These are phyloP conservation scores for Cucumis cinereus DNA, from an alignment of 306 rosid genomes.

Conservation along the genomic window DNA sequence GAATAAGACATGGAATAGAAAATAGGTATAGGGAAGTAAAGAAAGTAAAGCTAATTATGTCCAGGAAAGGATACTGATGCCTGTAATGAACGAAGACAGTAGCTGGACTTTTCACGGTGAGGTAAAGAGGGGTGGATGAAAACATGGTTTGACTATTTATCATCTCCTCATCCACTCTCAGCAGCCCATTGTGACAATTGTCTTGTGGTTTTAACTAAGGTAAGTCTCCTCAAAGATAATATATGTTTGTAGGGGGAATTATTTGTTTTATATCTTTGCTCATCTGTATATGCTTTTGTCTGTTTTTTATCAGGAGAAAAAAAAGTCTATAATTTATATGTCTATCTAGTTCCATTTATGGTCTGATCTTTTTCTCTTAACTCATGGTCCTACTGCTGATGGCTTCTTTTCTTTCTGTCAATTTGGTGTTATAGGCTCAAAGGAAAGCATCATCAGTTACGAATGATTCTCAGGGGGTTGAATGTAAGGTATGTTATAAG, in stretches of 20 bases:
- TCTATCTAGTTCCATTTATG: background rate
- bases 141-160: background rate
- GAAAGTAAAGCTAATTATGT: slow-evolving; percentile 55
- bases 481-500: background rate
- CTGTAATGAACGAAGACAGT: background rate
- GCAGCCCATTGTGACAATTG: background rate
- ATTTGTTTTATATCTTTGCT: background rate
- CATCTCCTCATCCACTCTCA: background rate
- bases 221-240: background rate
- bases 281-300: too few species aligned
- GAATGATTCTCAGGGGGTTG: background rate
- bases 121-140: background rate
- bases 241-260: background rate
- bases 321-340: background rate
- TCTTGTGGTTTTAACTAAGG: background rate
- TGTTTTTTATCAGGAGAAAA: too few species aligned
- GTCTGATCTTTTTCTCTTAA: background rate
- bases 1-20: slow-evolving; percentile 44
- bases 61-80: slow-evolving; percentile 43
- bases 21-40: slow-evolving; percentile 32
- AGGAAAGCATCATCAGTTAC: background rate
- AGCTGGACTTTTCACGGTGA: background rate
- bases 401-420: background rate
- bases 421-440: background rate
- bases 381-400: background rate